Base-by-base conservation (phyloP, 176 grass and related monocot species). In the Avena atlantica region DNA sequence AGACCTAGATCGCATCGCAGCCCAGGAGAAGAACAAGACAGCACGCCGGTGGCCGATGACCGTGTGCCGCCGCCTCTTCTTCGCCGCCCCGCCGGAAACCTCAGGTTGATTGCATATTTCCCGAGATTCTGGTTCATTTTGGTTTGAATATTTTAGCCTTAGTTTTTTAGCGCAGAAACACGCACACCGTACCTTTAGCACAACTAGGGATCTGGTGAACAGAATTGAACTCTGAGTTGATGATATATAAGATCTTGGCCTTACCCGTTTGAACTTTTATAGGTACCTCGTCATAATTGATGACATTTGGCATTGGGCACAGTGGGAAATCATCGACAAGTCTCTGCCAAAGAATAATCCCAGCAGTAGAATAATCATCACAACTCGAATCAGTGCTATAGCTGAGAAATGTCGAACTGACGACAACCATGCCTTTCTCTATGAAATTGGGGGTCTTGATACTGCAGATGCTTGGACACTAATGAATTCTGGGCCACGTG, bases 211-310 rank as follows among this genome's bases (percentile, higher is more conserved):
- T 25, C 25, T 25, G 25, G 25, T 0, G 25, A 25, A 25, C 25
- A 25, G 25, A 25, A 25, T 0, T 25, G 25, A 25, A 25, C 25
- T 25, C 25, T 25, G 25, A 25, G 25, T 16, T 53, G 51, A 53
- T 8, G 56, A 58, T 58, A 20, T 58, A 25, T 58, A 25, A 8
- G 20, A 58, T 20, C 56, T 12, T 13, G 70, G 4, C 20, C 20
- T 74, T 74, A 48, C 4, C n/a, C 10, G 50, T 49, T 31, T 25
- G 8, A 45, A 45, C 31, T 71, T 71, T 5, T 50, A 15, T n/a
- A 78, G 76, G 76, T 78, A 78, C 4, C 76, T 78, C 5, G 3
- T 78, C 9, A 20, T 78, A 58, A 20, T 78, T 21, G 76, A 78
- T 78, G 76, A 59, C 7, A 78, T 78, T 59, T 78, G 76, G 76